These are phyloP conservation scores for Fusarium vanettenii DNA, from an alignment of 2,329 filamentous ascomycete genomes.

Conservation along the genomic window DNA sequence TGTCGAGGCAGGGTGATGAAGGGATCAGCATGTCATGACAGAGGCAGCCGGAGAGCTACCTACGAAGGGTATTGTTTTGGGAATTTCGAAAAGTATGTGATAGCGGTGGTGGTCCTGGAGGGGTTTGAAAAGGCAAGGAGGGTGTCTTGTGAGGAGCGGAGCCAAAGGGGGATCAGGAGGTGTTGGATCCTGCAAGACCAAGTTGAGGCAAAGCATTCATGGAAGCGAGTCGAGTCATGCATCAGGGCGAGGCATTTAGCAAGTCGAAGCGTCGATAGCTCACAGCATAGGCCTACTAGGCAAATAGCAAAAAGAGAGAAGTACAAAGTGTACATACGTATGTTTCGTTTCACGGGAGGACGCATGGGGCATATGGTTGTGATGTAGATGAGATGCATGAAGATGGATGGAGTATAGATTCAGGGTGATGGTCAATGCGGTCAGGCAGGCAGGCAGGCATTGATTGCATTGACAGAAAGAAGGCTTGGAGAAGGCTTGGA, in stretches of 20 bases:
- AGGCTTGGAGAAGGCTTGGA: background rate
- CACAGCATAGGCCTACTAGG: slow-evolving; percentile 5
- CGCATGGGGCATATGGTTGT: background rate
- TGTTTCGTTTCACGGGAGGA: background rate
- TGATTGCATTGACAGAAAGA: background rate
- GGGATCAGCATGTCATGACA: slow-evolving; percentile 6
- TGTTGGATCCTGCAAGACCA: slow-evolving; percentile 9
- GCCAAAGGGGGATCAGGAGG: background rate
- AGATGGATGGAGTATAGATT: background rate
- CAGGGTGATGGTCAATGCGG: slow-evolving; percentile 2
- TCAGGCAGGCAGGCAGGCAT: background rate
- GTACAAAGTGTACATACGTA: background rate
- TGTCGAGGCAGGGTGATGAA: background rate
- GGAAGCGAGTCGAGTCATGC: background rate
- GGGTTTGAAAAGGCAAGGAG: background rate
- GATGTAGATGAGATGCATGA: background rate
- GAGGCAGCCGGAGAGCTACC: background rate
- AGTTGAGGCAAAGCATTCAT: slow-evolving; percentile 6
- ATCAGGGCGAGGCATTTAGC: slow-evolving; percentile 22
- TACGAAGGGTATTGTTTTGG: slow-evolving; percentile 1
- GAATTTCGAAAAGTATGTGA: slow-evolving; percentile 28
- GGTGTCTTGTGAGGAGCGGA: background rate
- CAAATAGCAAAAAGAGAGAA: slow-evolving; percentile 19
- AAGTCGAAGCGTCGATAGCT: slow-evolving; percentile 8
- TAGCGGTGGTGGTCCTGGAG: slow-evolving; percentile 6